Conservation (phyloP, 805 yeast genomes). For the Nakazawaea ishiwadae region DNA sequence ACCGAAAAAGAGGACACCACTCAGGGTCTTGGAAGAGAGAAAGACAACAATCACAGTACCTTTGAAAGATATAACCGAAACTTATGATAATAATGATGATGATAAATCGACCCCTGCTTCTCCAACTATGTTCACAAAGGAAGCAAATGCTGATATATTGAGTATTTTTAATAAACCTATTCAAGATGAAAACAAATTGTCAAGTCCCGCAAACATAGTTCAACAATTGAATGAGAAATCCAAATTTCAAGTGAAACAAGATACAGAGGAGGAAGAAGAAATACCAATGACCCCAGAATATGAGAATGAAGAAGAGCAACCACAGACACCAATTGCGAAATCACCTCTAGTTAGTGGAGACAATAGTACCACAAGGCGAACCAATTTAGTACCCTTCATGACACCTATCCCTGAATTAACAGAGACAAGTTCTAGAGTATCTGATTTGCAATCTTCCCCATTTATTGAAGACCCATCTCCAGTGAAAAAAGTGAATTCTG, state of each 20-base stretch:
- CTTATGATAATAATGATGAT: neutral
- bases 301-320: neutral
- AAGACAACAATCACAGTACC: neutral
- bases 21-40: neutral
- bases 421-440: slow-evolving; percentile 23
- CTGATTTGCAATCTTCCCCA: slow-evolving; percentile 38
- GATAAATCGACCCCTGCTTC: slow-evolving; percentile 37
- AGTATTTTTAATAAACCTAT: slow-evolving; percentile 66
- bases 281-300: no score
- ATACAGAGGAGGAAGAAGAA: no score
- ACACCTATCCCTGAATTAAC: slow-evolving; percentile 17
- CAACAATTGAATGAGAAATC: no score
- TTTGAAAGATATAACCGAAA: slow-evolving; percentile 2
- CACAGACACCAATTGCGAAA: neutral
- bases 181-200: slow-evolving; percentile 22
- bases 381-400: slow-evolving; percentile 11
- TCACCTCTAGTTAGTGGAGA: neutral
- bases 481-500: neutral
- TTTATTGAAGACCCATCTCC: slow-evolving; percentile 27
- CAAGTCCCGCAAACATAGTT: no score
- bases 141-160: slow-evolving; percentile 69
- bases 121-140: slow-evolving; percentile 74
- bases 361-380: slow-evolving; percentile 2
- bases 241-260: no score
- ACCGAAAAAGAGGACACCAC: neutral